phyloP scores from a whole-genome alignment of 2,329 filamentous ascomycete genomes.

The Trichoderma brevicompactum region DNA sequence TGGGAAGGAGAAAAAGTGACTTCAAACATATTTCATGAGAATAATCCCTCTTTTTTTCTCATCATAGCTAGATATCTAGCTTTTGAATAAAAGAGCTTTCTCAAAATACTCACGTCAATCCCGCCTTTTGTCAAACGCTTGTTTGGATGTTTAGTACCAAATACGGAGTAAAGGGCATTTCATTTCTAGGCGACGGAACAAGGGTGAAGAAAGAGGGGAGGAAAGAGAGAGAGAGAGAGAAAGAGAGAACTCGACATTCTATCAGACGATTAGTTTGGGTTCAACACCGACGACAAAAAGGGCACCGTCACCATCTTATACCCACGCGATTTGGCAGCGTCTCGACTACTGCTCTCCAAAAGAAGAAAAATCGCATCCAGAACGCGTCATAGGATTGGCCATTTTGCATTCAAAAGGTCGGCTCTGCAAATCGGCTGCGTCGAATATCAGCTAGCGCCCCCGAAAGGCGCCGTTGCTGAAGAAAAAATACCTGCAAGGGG shows the following conservation, averaged over 20 bases:
- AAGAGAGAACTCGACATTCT: background rate
- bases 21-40: background rate
- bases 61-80: slow-evolving; percentile 31
- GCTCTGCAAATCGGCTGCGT: slow-evolving; percentile 1
- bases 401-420: background rate
- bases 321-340: background rate
- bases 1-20: slow-evolving; percentile 2
- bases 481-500: slow-evolving; percentile 15
- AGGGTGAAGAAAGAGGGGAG: background rate
- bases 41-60: background rate
- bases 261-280: background rate
- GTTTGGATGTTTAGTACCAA: background rate
- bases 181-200: background rate
- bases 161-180: background rate
- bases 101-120: background rate
- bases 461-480: slow-evolving; percentile 2
- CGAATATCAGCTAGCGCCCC: background rate
- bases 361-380: background rate
- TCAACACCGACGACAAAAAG: background rate
- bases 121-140: background rate
- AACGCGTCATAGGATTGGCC: background rate
- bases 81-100: slow-evolving; percentile 26
- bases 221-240: background rate
- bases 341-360: background rate
- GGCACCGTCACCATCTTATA: background rate